Evolutionary conservation across 768 basidiomycete genomes (phyloP).

Genomic region (Rhizopogon rudus): DNA sequence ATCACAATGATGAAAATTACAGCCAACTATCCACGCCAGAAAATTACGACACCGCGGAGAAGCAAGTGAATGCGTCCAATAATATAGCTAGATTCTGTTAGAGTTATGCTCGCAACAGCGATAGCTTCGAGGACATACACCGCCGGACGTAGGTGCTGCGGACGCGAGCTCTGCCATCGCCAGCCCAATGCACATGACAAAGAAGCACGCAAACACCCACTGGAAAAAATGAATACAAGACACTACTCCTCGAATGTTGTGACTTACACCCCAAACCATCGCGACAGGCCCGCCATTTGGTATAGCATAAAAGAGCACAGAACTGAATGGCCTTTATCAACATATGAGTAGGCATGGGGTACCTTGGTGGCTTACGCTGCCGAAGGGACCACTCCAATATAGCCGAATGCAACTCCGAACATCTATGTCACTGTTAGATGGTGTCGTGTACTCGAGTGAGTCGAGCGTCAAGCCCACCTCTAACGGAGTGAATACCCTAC

Average conservation of each 20-base stretch:
- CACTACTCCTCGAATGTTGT: neutral
- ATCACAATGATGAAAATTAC: slow-evolving; percentile 22
- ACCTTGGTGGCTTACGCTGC: slow-evolving; percentile 1
- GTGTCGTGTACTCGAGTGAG: neutral
- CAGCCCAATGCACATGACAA: slow-evolving; percentile 59
- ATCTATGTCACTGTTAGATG: slow-evolving; percentile 5
- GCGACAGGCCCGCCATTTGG: slow-evolving; percentile 5
- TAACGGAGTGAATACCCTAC: slow-evolving; percentile 2
- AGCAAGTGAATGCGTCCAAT: slow-evolving; percentile 44
- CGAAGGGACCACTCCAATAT: slow-evolving; percentile 23
- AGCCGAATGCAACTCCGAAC: slow-evolving; percentile 26
- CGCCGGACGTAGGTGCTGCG: slow-evolving; percentile 69
- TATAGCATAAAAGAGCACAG: slow-evolving; percentile 3
- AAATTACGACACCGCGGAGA: slow-evolving; percentile 41
- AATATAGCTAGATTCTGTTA: slow-evolving; percentile 33
- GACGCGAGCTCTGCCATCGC: slow-evolving; percentile 69
- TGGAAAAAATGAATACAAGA: slow-evolving; percentile 13
- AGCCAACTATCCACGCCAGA: slow-evolving; percentile 51
- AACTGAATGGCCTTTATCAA: neutral
- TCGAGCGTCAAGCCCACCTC: neutral
- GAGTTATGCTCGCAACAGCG: neutral
- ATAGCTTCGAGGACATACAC: slow-evolving; percentile 31
- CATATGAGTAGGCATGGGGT: too few species aligned
- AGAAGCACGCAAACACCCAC: slow-evolving; percentile 63
- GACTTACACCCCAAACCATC: slow-evolving; percentile 10